phyloP scores from a whole-genome alignment of 352 stramenopile species.

The Phytophthora chlamydospora region DNA sequence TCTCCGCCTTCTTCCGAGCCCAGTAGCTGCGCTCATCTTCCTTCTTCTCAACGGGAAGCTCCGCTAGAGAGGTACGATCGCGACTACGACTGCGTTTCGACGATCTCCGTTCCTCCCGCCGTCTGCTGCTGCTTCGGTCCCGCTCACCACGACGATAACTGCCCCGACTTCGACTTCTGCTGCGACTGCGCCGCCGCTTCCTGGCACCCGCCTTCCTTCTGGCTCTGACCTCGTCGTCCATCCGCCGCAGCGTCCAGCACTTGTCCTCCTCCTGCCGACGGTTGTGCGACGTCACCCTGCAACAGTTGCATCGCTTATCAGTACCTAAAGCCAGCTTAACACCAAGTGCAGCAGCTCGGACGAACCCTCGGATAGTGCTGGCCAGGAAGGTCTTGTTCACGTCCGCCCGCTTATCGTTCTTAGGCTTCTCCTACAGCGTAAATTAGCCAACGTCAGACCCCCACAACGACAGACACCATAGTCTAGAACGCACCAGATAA shows the following conservation, averaged over 20 bases:
- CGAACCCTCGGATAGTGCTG: constrained; percentile 68
- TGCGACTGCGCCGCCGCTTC: constrained; percentile 11
- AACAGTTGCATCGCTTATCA: background rate
- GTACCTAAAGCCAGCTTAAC: background rate
- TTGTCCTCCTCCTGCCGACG: constrained; percentile 69
- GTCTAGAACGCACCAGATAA: constrained; percentile 47
- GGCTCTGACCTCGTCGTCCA: constrained; percentile 37
- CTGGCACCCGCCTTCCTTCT: background rate
- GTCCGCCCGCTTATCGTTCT: constrained; percentile 42
- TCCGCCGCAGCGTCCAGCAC: constrained; percentile 56
- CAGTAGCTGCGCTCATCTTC: constrained; percentile 56
- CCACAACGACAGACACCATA: background rate
- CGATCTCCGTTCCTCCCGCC: constrained; percentile 6
- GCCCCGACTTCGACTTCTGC: constrained; percentile 23
- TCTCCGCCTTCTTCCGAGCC: constrained; percentile 62
- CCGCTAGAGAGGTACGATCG: constrained; percentile 9
- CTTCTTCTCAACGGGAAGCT: background rate
- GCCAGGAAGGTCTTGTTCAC: constrained; percentile 75
- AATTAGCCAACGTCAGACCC: constrained; percentile 4
- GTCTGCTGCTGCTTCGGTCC: background rate
- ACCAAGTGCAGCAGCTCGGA: background rate
- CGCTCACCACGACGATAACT: constrained; percentile 1
- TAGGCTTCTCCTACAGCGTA: constrained; percentile 26
- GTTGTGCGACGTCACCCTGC: constrained; percentile 67
- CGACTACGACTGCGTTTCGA: constrained; percentile 24